Conservation (phyloP, 1,284 basidiomycete species). For the Austropuccinia psidii region DNA sequence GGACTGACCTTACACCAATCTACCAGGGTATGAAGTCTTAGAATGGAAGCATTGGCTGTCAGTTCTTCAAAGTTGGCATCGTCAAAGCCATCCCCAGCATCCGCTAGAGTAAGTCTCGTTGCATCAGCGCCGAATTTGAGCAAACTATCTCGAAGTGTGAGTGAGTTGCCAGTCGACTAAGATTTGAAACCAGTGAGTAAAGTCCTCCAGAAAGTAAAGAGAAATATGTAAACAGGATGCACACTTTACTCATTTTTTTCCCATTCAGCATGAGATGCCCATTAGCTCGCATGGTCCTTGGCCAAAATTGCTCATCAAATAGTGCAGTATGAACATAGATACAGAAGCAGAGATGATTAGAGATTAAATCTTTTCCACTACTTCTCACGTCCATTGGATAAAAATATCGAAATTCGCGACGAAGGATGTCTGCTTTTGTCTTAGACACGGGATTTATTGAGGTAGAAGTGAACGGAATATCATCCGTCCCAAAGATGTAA, state of each 20-base stretch:
- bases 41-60: slow-evolving; percentile 93
- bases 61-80: slow-evolving; percentile 99
- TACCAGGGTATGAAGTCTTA: slow-evolving; percentile 83
- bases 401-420: slow-evolving; percentile 91
- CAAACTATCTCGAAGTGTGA: slow-evolving; percentile 69
- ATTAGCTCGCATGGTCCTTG: slow-evolving; percentile 82
- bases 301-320: slow-evolving; percentile 92
- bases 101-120: slow-evolving; percentile 82
- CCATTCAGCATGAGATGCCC: slow-evolving; percentile 97
- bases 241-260: slow-evolving; percentile 75
- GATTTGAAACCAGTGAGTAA: neutral
- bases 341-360: slow-evolving; percentile 91
- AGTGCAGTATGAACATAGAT: slow-evolving; percentile 90
- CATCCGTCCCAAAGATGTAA: slow-evolving; percentile 64
- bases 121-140: slow-evolving; percentile 88
- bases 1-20: slow-evolving; percentile 76
- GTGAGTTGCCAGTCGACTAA: slow-evolving; percentile 85
- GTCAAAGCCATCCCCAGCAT: slow-evolving; percentile 94
- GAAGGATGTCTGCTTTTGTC: slow-evolving; percentile 74
- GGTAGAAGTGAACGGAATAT: slow-evolving; percentile 63
- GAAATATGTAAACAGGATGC: neutral
- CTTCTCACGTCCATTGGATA: slow-evolving; percentile 98
- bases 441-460: slow-evolving; percentile 52
- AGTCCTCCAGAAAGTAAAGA: neutral
- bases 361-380: slow-evolving; percentile 96